phyloP scores from a whole-genome alignment of 306 rosid genomes.

The Dicorynia guianensis region DNA sequence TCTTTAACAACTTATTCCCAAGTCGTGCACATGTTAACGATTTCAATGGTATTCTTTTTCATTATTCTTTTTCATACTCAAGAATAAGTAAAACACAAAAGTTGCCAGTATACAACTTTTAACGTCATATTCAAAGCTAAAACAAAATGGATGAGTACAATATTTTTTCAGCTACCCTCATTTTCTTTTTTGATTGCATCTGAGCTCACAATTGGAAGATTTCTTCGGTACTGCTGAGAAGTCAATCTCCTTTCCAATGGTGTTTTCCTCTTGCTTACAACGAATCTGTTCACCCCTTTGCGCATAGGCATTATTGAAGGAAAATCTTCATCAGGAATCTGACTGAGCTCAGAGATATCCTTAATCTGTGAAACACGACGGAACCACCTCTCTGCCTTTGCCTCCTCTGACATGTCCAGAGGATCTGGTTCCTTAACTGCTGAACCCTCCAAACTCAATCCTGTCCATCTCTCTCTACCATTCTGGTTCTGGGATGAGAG shows the following conservation, averaged over 20 bases:
- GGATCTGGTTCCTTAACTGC: slow-evolving; percentile 95
- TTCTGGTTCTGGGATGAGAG: slow-evolving; percentile 50
- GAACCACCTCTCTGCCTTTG: slow-evolving; percentile 98
- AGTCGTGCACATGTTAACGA: no score
- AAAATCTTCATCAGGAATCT: slow-evolving; percentile 98
- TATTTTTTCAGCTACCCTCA: slow-evolving; percentile 56
- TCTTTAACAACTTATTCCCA: no score
- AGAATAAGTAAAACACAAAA: slow-evolving; percentile 21
- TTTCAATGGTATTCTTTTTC: slow-evolving; percentile 12
- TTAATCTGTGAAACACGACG: slow-evolving; percentile 93
- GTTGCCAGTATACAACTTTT: slow-evolving; percentile 11
- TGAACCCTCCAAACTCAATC: slow-evolving; percentile 95
- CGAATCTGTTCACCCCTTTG: slow-evolving; percentile 96
- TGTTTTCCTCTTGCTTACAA: slow-evolving; percentile 97
- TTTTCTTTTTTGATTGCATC: slow-evolving; percentile 70
- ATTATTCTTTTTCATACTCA: slow-evolving; percentile 3
- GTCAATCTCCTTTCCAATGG: slow-evolving; percentile 95
- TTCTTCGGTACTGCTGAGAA: slow-evolving; percentile 86
- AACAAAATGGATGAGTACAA: slow-evolving; percentile 5
- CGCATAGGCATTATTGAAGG: slow-evolving; percentile 99
- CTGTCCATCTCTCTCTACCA: slow-evolving; percentile 62
- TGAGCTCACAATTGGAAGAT: slow-evolving; percentile 82
- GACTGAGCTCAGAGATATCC: slow-evolving; percentile 95
- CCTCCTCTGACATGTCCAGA: slow-evolving; percentile 98
- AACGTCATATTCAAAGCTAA: slow-evolving; percentile 4